Base-by-base conservation (phyloP, 352 stramenopile genomes). In the Elongisporangium prolatum region DNA sequence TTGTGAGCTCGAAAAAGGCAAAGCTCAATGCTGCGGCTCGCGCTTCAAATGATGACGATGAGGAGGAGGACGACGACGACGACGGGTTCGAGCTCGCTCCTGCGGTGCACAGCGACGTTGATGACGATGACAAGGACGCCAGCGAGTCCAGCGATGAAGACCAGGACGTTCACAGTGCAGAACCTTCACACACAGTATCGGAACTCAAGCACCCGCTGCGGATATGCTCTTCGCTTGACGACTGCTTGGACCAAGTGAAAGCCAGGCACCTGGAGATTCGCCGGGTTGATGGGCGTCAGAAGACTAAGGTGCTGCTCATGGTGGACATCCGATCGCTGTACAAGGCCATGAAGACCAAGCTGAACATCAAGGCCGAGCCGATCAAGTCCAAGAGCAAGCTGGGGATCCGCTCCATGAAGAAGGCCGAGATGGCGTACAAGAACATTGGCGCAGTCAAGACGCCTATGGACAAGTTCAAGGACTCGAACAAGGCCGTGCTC, bases 371-470 rank as follows among this genome's bases (percentile, higher is more conserved):
- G 20, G 67, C 68, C 1, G 73, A 86, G 59, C 71, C 75, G 52
- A 59, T 79, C 4, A 86, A 86, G 40, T 52, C 71, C 38, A 87
- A 77, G 59, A 88, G 78, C 57, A 75, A 71, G 52, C 60, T 72
- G 8, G 81, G 81, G 22, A 69, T 91, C 28, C 71, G 78, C 20
- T 91, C 81, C 3, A 67, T 70, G 9, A 91, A 86, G 52, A 78
- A 88, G 37, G 69, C 72, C 16, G 71, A 72, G 34, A 57, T 84
- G 58, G 64, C 59, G 50, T 91, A 79, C 69, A 77, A 77, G 58
- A 77, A 84, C 61, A 75, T 75, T 28, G 79, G 70, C 17, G 61
- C 78, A n/a, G 67, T 91, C 18, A 91, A 91, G 69, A 89, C 81
- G 51, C 81, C 81, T 2, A 65, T 88, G 70, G 77, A 89, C 9